These are phyloP conservation scores for Hymenoscyphus fructigenus DNA, from an alignment of 2,329 filamentous ascomycete genomes.

Conservation along the genomic window DNA sequence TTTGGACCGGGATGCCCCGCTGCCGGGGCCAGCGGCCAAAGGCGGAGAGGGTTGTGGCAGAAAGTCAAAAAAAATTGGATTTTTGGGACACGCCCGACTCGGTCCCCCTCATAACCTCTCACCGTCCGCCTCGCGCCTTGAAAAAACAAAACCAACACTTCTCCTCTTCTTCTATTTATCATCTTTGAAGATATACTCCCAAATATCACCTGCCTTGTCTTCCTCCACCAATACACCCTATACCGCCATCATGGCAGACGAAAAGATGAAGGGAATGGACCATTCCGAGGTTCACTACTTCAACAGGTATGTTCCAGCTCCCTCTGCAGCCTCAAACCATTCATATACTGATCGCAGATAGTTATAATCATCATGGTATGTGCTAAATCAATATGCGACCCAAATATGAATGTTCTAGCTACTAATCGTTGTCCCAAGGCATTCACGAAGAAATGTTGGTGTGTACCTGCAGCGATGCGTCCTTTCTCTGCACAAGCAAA, in stretches of 20 bases:
- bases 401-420: conserved; percentile 33
- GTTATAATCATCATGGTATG: conserved; percentile 97
- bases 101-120: neutral
- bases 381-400: conserved; percentile 29
- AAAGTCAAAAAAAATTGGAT: conserved; percentile 1
- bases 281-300: conserved; percentile 96
- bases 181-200: neutral
- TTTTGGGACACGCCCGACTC: neutral
- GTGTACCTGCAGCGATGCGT: conserved; percentile 44
- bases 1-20: neutral
- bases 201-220: neutral
- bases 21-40: neutral
- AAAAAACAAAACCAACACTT: neutral
- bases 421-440: conserved; percentile 49
- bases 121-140: neutral
- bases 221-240: neutral
- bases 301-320: conserved; percentile 69
- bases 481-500: conserved; percentile 15
- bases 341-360: conserved; percentile 40
- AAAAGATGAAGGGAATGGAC: conserved; percentile 44
- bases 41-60: conserved; percentile 1
- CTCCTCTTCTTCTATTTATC: neutral
- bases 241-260: conserved; percentile 48
- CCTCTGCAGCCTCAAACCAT: neutral
- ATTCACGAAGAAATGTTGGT: conserved; percentile 99